Evolutionary conservation across 257 asterid genomes (phyloP).

Genomic region (Mentha longifolia): DNA sequence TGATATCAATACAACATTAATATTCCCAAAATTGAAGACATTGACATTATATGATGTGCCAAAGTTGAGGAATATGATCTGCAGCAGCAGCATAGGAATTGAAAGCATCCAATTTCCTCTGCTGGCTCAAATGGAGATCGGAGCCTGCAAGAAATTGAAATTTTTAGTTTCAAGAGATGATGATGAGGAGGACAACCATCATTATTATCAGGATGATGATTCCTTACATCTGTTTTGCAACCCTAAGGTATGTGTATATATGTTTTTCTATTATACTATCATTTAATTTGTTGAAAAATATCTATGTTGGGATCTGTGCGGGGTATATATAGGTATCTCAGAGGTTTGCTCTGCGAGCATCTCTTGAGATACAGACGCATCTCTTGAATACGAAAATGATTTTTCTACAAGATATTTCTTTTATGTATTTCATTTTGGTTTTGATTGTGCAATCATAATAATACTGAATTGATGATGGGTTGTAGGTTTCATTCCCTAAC

Average conservation of each 20-base stretch:
- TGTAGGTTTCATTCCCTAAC: slow-evolving; percentile 7
- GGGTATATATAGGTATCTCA: no score
- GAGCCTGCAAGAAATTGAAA: neutral
- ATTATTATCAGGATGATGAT: neutral
- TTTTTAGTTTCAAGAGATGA: no score
- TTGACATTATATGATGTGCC: neutral
- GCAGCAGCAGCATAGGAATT: slow-evolving; percentile 10
- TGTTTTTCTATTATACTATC: no score
- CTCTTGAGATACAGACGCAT: no score
- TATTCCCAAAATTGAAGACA: neutral
- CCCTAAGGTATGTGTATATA: neutral
- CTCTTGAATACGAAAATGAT: no score
- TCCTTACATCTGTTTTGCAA: slow-evolving; percentile 1
- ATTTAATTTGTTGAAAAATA: no score
- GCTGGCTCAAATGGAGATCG: neutral
- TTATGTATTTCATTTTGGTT: neutral
- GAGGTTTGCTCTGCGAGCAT: no score
- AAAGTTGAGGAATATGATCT: neutral
- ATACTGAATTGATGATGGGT: neutral
- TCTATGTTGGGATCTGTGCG: no score
- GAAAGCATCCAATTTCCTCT: slow-evolving; percentile 17
- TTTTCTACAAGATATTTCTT: neutral
- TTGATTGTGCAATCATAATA: no score
- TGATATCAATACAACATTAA: no score
- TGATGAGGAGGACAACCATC: no score